These are phyloP conservation scores for Musa itinerans DNA, from an alignment of 176 grass and related monocot species.

Conservation along the genomic window DNA sequence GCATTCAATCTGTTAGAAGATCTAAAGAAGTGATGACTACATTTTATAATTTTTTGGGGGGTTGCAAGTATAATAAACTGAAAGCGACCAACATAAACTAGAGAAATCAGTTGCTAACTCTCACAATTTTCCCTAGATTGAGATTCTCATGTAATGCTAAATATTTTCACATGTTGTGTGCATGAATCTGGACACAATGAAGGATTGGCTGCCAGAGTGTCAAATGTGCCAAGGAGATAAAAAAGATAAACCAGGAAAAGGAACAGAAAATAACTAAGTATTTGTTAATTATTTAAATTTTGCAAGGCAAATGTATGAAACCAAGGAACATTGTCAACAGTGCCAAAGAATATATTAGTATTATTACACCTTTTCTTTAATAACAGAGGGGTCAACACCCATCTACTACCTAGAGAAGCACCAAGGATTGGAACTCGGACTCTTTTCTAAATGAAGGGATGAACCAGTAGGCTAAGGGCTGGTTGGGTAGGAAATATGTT, in stretches of 20 bases:
- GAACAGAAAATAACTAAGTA: neutral
- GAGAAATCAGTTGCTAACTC: neutral
- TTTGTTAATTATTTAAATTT: neutral
- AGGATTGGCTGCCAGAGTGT: neutral
- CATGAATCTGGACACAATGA: neutral
- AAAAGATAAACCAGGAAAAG: neutral
- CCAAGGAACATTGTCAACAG: neutral
- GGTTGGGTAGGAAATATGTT: no score
- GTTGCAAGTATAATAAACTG: neutral
- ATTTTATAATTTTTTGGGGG: neutral
- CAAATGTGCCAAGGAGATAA: neutral
- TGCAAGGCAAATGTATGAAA: neutral
- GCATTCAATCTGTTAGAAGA: slow-evolving; percentile 46
- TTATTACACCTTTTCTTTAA: no score
- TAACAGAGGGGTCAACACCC: no score
- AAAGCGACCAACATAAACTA: neutral
- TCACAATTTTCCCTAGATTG: neutral
- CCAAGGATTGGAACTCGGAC: no score
- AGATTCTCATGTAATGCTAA: neutral
- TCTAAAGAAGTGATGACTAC: neutral
- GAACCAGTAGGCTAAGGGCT: no score
- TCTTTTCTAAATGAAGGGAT: no score
- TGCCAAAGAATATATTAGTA: neutral
- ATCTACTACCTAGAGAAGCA: no score
- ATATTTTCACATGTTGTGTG: neutral